A percentile compares a stretch with the other conserved stretches of the same genome.
These are phyloP conservation scores for Colletotrichum liaoningense DNA, from an alignment of 2,329 filamentous ascomycete genomes.

Conservation along the genomic window DNA sequence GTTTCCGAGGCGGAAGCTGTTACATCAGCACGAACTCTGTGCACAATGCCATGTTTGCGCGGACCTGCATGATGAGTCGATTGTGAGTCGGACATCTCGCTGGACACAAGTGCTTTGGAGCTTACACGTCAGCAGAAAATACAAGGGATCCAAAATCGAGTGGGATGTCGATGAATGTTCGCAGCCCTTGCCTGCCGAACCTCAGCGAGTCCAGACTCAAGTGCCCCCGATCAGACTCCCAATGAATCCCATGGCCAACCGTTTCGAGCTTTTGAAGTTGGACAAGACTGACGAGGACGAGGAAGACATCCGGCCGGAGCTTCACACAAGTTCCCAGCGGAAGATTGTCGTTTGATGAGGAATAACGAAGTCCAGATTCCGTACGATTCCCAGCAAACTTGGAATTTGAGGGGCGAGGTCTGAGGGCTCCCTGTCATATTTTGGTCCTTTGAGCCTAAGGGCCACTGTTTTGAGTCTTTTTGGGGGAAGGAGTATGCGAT, in stretches of 20 bases:
- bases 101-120: neutral
- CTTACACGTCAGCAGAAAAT: constrained; percentile 63
- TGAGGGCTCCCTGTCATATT: neutral
- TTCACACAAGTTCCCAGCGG: constrained; percentile 38
- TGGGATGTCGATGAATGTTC: constrained; percentile 81
- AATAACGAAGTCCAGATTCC: neutral
- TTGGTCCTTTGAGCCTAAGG: neutral
- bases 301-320: constrained; percentile 22
- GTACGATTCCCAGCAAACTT: neutral
- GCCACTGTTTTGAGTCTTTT: neutral
- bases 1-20: constrained; percentile 68
- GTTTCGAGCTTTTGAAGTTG: constrained; percentile 70
- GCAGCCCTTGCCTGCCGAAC: constrained; percentile 57
- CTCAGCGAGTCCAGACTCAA: constrained; percentile 42
- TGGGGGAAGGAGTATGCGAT: neutral
- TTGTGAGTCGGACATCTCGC: constrained; percentile 49
- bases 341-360: constrained; percentile 34
- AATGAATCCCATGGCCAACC: constrained; percentile 61
- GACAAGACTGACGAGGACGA: constrained; percentile 55
- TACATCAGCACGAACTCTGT: constrained; percentile 83
- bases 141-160: constrained; percentile 77
- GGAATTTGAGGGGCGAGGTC: neutral
- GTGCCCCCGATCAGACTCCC: constrained; percentile 47
- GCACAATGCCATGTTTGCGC: constrained; percentile 79
- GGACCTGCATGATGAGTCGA: constrained; percentile 80